These are phyloP conservation scores for Dryadomyces sulphureus DNA, from an alignment of 2,329 filamentous ascomycete species.

Conservation along the genomic window DNA sequence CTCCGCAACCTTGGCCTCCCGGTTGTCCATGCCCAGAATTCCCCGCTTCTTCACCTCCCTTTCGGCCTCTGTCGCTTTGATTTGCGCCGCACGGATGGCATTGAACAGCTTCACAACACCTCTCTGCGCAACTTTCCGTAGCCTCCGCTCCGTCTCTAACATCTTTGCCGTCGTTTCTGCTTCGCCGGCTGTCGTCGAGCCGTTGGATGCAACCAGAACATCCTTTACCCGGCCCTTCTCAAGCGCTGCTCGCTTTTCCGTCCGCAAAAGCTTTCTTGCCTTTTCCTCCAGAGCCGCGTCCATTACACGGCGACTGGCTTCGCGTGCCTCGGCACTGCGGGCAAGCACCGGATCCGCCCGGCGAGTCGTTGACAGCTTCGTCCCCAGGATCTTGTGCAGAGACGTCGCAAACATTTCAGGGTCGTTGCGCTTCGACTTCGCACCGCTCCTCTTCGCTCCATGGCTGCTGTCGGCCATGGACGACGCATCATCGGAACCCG, in stretches of 20 bases:
- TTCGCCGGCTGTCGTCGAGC: slow-evolving; percentile 17
- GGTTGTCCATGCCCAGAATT: slow-evolving; percentile 61
- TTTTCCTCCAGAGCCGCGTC: slow-evolving; percentile 71
- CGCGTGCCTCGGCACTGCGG: slow-evolving; percentile 59
- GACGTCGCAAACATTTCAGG: slow-evolving; percentile 82
- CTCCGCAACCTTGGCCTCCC: slow-evolving; percentile 81
- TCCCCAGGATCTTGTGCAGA: slow-evolving; percentile 81
- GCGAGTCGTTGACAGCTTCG: slow-evolving; percentile 70
- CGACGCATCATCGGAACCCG: slow-evolving; percentile 14
- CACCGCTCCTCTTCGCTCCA: slow-evolving; percentile 1
- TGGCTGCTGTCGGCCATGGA: slow-evolving; percentile 10
- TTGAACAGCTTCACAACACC: slow-evolving; percentile 97
- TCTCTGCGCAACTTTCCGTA: slow-evolving; percentile 79
- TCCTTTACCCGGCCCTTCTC: slow-evolving; percentile 85
- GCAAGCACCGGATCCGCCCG: slow-evolving; percentile 84
- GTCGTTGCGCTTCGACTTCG: slow-evolving; percentile 77
- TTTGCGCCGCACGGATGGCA: slow-evolving; percentile 81
- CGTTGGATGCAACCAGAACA: slow-evolving; percentile 46
- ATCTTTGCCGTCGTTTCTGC: slow-evolving; percentile 37
- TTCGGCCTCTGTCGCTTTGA: slow-evolving; percentile 69
- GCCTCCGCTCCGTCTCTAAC: slow-evolving; percentile 58
- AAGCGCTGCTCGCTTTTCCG: slow-evolving; percentile 62
- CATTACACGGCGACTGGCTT: slow-evolving; percentile 55
- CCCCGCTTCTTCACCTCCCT: slow-evolving; percentile 54
- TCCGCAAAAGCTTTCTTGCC: slow-evolving; percentile 62